A percentile compares a stretch with the other conserved stretches of the same genome.
Conservation (phyloP, 768 basidiomycete species). For the Termitomyces sp. region DNA sequence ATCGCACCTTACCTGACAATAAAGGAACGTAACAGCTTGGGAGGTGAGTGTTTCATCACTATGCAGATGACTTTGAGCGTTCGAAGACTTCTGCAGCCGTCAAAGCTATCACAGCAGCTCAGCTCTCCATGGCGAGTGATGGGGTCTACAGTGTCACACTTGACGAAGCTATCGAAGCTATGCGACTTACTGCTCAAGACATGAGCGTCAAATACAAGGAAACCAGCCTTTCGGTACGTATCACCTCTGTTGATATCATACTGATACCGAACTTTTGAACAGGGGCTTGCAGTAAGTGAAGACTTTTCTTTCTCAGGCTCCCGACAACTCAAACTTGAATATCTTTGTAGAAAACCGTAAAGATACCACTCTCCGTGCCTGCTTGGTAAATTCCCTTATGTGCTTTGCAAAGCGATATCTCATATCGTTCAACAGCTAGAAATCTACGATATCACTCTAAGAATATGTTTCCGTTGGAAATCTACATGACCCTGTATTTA, state of each 20-base stretch:
- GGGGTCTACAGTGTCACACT: slow-evolving; percentile 84
- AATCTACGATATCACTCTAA: not conserved
- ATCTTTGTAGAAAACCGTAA: slow-evolving; percentile 58
- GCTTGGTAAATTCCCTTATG: slow-evolving; percentile 50
- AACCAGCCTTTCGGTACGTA: slow-evolving; percentile 82
- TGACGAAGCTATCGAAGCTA: slow-evolving; percentile 95
- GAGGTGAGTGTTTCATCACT: slow-evolving; percentile 44
- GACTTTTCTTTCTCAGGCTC: not conserved
- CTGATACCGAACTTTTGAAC: not conserved
- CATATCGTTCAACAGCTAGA: not conserved
- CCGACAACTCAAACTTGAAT: not conserved
- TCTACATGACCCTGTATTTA: not conserved
- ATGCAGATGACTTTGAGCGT: not conserved
- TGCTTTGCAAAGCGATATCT: not conserved
- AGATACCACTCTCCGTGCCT: slow-evolving; percentile 82
- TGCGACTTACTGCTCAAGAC: slow-evolving; percentile 89
- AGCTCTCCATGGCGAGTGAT: slow-evolving; percentile 89
- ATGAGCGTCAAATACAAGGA: slow-evolving; percentile 97
- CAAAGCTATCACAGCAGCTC: slow-evolving; percentile 91
- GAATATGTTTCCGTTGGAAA: not conserved
- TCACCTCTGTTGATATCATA: not conserved
- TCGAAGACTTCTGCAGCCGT: slow-evolving; percentile 51
- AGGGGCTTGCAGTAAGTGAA: slow-evolving; percentile 41
- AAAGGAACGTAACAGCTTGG: slow-evolving; percentile 82
- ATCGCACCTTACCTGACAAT: not conserved